Evolutionary conservation across 306 rosid species (phyloP), one percentile per base, ranked within the genome.

Genomic region (Rosa chinensis): DNA sequence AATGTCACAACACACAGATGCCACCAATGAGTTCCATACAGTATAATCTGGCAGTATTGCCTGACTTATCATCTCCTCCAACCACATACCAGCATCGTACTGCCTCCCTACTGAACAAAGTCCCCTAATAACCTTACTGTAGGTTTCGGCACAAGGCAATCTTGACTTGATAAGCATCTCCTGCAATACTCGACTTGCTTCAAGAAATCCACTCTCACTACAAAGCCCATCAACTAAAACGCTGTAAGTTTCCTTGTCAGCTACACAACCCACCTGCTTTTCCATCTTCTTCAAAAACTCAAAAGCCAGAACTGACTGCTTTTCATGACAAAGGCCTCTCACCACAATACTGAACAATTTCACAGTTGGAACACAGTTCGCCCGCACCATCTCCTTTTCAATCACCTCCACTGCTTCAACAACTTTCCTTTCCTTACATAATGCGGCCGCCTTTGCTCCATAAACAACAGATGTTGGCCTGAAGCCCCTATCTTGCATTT

Each of bases 41-140:
- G 75, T 50, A 55, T 59, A 68, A 12, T 78, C 56, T 2, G 87
- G 89, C 53, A 70, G 67, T 25, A 70, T 78, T 37, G 84, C 82
- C 73, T 50, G 82, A 64, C 80, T 84, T 12, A 66, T 37, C 85
- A 86, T 86, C 78, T 86, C 89, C 74, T 86, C 84, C 69, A 84
- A 14, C 78, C 84, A 86, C 79, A 84, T 78, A 20, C 76, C 82
- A 49, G 78, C 87, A 72, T 86, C 82, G 55, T 86, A 86, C 11
- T 67, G 80, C 79, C 72, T 82, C 1, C 85, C 78, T 42, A 83
- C 37, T 25, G 84, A 78, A 58, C 87, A 86, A 62, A 86, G 84
- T 21, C 87, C 87, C 23, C 44, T 61, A 7, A 84, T 84, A 5
- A 86, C 61, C n/a, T 47, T 66, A 56, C 48, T 76, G 78, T 66